Evolutionary conservation across 2,329 filamentous ascomycete genomes (phyloP).

Genomic region (Colletotrichum shisoi): DNA sequence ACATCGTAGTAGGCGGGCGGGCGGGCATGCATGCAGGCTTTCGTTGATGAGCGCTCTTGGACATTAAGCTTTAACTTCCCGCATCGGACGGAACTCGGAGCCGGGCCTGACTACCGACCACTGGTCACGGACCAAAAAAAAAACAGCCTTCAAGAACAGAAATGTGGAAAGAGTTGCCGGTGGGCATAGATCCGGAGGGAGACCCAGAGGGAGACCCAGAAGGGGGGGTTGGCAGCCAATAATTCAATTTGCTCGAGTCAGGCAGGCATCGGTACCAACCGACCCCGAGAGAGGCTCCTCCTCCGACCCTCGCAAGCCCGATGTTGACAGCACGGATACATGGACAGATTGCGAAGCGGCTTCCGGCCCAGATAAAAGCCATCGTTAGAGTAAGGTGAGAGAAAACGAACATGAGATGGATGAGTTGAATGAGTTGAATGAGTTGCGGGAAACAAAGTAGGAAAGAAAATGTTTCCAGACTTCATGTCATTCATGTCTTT

Average conservation of each 20-base stretch:
- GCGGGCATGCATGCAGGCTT: no score
- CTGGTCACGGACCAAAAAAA: no score
- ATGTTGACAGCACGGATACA: not conserved
- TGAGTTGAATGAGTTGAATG: not conserved
- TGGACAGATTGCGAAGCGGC: constrained; percentile 10
- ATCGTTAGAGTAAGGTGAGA: not conserved
- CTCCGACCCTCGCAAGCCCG: not conserved
- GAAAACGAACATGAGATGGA: not conserved
- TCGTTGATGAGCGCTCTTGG: no score
- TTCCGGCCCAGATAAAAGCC: not conserved
- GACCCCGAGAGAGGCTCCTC: not conserved
- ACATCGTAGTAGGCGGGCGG: no score
- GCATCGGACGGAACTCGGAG: no score
- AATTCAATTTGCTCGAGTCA: constrained; percentile 36
- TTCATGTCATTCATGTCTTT: not conserved
- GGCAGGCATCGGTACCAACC: constrained; percentile 19
- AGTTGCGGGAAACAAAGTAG: not conserved
- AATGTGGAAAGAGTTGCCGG: no score
- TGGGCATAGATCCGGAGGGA: not conserved
- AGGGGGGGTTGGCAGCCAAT: not conserved
- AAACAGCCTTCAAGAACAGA: no score
- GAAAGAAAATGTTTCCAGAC: not conserved
- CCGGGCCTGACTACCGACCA: no score
- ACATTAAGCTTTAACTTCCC: no score
- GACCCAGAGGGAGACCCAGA: not conserved